Percentiles rank a stretch among this genome's conserved stretches.
These are phyloP conservation scores for Clitopilus hobsonii DNA, from an alignment of 768 basidiomycete species.

Conservation along the genomic window DNA sequence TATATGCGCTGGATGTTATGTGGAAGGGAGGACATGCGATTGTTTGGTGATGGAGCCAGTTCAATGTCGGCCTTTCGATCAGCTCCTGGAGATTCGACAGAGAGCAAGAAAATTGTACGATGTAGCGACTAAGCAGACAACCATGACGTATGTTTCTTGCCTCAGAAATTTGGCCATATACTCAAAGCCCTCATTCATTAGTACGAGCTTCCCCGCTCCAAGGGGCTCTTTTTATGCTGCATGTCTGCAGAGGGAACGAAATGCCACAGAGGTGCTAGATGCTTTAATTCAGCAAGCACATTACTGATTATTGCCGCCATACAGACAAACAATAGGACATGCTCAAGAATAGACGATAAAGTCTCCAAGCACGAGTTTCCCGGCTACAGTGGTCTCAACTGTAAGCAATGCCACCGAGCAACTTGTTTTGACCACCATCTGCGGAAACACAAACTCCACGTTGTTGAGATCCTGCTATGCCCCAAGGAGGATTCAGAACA, in stretches of 20 bases:
- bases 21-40: conserved; percentile 70
- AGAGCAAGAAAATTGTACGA: conserved; percentile 12
- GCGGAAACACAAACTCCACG: conserved; percentile 27
- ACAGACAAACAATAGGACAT: no score
- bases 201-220: no score
- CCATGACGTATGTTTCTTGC: no score
- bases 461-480: conserved; percentile 26
- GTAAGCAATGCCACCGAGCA: conserved; percentile 35
- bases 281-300: not conserved
- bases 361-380: not conserved
- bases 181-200: no score
- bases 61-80: conserved; percentile 48
- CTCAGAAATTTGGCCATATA: no score
- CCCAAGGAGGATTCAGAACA: conserved; percentile 19
- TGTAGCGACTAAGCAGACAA: no score
- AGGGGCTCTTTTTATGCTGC: not conserved
- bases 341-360: no score
- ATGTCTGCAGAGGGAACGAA: not conserved
- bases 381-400: conserved; percentile 22
- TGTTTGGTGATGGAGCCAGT: conserved; percentile 59
- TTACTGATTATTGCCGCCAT: not conserved
- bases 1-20: conserved; percentile 70
- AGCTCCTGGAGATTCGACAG: conserved; percentile 40
- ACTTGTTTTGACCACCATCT: conserved; percentile 37
- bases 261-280: not conserved